Conservation (phyloP, 441 rosid genomes). For the Cnidoscolus chayamansa region DNA sequence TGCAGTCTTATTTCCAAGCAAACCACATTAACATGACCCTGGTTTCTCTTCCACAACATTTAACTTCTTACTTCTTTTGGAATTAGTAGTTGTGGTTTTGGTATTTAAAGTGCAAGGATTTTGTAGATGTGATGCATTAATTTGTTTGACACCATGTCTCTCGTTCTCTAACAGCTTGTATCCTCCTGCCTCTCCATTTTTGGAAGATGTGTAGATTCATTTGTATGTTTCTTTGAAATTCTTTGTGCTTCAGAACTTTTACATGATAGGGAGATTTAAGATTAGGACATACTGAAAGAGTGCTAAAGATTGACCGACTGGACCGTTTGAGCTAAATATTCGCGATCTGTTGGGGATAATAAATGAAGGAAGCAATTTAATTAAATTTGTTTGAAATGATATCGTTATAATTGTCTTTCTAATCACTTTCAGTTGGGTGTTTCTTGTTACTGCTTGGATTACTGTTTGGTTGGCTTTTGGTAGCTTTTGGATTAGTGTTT, state of each 20-base stretch:
- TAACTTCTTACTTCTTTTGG: background rate
- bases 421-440: background rate
- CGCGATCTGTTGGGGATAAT: constrained; percentile 70
- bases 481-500: background rate
- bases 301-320: constrained; percentile 79
- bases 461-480: background rate
- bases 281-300: constrained; percentile 72
- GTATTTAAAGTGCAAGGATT: background rate
- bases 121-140: background rate
- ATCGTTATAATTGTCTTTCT: background rate
- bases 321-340: constrained; percentile 63
- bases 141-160: background rate
- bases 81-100: background rate
- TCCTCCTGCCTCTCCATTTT: background rate
- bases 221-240: constrained; percentile 26
- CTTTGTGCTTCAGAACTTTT: constrained; percentile 58
- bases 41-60: background rate
- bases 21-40: background rate
- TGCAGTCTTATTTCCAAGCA: background rate
- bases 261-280: constrained; percentile 87
- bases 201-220: constrained; percentile 19
- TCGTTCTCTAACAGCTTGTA: background rate
- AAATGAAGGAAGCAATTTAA: constrained; percentile 69
- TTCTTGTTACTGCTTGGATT: background rate
- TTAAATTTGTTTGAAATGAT: background rate